Evolutionary conservation across 23 red algal species (phyloP).

Genomic region (Porphyridium purpureum): DNA sequence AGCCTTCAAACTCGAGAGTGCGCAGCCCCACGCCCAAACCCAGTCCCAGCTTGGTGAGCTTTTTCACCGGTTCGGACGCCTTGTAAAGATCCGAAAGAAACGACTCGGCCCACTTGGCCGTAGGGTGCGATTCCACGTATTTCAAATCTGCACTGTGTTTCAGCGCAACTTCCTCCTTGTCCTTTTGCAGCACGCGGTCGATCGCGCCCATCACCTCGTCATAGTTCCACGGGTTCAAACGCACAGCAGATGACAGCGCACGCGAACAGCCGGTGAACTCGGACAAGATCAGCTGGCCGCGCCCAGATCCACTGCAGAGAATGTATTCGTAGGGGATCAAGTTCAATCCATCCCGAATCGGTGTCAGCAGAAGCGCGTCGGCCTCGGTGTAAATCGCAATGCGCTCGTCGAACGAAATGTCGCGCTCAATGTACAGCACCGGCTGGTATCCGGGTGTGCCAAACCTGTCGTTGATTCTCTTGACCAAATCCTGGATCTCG

Average conservation of each 20-base stretch:
- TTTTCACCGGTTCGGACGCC: conserved; percentile 58
- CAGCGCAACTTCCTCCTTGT: conserved; percentile 41
- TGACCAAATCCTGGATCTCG: conserved; percentile 80
- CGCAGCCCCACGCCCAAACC: conserved; percentile 67
- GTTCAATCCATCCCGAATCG: conserved; percentile 96
- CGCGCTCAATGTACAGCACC: conserved; percentile 67
- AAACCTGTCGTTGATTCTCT: conserved; percentile 63
- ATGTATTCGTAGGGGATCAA: conserved; percentile 99
- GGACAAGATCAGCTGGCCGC: conserved; percentile 79
- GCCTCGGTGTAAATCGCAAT: conserved; percentile 74
- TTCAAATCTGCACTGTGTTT: conserved; percentile 82
- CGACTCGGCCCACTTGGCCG: conserved; percentile 71
- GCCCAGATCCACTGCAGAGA: conserved; percentile 49
- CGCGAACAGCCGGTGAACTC: conserved; percentile 98
- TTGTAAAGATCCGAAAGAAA: conserved; percentile 77
- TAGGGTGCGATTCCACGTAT: conserved; percentile 69
- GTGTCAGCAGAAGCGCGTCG: conserved; percentile 72
- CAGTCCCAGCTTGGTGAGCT: conserved; percentile 69
- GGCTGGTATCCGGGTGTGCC: conserved; percentile 44
- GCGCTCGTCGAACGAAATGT: conserved; percentile 82
- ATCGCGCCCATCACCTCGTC: conserved; percentile 63
- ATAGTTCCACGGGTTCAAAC: conserved; percentile 80
- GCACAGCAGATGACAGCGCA: conserved; percentile 87
- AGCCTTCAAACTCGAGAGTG: conserved; percentile 69
- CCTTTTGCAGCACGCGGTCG: conserved; percentile 70